phyloP scores from a whole-genome alignment of 192 early-diverging fungal genomes.

The Podila minutissima region DNA sequence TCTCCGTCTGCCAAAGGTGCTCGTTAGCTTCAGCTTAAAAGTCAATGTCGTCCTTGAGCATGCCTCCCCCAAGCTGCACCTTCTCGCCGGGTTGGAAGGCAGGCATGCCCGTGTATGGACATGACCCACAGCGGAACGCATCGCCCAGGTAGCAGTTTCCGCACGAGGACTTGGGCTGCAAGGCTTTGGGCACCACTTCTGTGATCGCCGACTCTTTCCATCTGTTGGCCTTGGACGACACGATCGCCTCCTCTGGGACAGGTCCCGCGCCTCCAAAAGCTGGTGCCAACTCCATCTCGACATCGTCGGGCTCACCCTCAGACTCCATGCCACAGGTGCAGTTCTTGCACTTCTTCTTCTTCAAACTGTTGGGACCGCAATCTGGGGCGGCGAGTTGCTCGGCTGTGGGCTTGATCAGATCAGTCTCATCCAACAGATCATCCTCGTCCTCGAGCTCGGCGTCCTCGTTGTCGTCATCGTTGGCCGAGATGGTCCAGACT shows the following conservation, averaged over 20 bases:
- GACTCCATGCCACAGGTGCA: slow-evolving; percentile 90
- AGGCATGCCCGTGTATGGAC: slow-evolving; percentile 98
- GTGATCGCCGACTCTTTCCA: slow-evolving; percentile 50
- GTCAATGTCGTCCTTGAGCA: slow-evolving; percentile 74
- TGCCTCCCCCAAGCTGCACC: slow-evolving; percentile 84
- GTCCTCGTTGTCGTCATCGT: slow-evolving; percentile 78
- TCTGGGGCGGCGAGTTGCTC: slow-evolving; percentile 62
- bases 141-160: slow-evolving; percentile 91
- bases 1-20: too few relatives aligned
- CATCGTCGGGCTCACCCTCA: slow-evolving; percentile 67
- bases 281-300: slow-evolving; percentile 48
- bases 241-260: slow-evolving; percentile 58
- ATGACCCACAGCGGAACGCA: slow-evolving; percentile 95
- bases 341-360: slow-evolving; percentile 97
- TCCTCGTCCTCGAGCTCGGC: slow-evolving; percentile 90
- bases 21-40: slow-evolving; percentile 23
- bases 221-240: slow-evolving; percentile 38
- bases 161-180: slow-evolving; percentile 69
- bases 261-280: slow-evolving; percentile 49
- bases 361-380: slow-evolving; percentile 72
- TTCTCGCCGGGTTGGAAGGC: slow-evolving; percentile 96
- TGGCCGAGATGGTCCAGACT: slow-evolving; percentile 80
- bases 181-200: slow-evolving; percentile 59
- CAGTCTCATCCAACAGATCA: slow-evolving; percentile 82
- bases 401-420: slow-evolving; percentile 77